Conservation (phyloP, 306 rosid species). For the Medicago arabica region DNA sequence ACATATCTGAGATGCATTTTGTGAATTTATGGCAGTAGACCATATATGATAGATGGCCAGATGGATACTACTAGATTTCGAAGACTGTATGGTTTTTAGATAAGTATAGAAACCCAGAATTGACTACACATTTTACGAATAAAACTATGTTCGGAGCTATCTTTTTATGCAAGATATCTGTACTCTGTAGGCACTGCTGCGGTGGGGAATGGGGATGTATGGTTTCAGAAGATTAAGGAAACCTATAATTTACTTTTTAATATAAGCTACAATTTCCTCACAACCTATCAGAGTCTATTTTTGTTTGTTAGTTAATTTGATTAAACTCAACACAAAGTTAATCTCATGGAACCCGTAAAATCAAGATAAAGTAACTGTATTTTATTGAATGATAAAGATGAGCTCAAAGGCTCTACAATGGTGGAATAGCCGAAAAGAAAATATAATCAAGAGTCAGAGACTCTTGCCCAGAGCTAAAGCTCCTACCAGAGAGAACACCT, state of each 20-base stretch:
- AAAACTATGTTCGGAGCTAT: slow-evolving; percentile 18
- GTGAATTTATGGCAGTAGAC: slow-evolving; percentile 12
- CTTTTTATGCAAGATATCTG: slow-evolving; percentile 14
- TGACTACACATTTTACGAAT: slow-evolving; percentile 30
- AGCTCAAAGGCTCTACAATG: no score
- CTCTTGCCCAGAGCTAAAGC: no score
- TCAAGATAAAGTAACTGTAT: no score
- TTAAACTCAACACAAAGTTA: neutral
- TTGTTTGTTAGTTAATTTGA: slow-evolving; percentile 26
- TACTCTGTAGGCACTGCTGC: slow-evolving; percentile 10
- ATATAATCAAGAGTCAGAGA: no score
- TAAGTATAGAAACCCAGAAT: neutral
- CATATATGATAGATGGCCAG: slow-evolving; percentile 10
- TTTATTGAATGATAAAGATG: no score
- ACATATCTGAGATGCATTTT: slow-evolving; percentile 21
- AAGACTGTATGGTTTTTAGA: neutral
- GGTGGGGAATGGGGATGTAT: slow-evolving; percentile 32
- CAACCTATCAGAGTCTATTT: slow-evolving; percentile 8
- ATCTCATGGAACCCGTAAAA: no score
- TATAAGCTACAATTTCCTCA: slow-evolving; percentile 1
- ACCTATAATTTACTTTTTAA: slow-evolving; percentile 22
- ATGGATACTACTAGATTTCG: slow-evolving; percentile 7
- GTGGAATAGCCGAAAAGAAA: no score
- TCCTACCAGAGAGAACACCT: no score
- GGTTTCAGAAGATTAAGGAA: slow-evolving; percentile 34